Conservation (phyloP, 495 filamentous ascomycete species). For the Penicillium antarcticum region DNA sequence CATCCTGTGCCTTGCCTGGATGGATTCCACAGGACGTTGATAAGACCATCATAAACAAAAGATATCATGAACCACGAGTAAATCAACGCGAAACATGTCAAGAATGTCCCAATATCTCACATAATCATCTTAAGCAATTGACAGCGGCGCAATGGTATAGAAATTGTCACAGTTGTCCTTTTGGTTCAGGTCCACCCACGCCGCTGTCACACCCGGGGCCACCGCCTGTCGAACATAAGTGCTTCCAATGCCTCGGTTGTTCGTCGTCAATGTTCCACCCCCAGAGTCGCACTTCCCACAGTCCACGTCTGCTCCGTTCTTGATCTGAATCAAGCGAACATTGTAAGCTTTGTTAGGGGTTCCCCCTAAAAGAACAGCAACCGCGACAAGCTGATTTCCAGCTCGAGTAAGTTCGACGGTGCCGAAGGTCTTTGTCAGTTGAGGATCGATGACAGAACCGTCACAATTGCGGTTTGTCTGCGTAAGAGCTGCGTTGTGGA, state of each 20-base stretch:
- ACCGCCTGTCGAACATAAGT: neutral
- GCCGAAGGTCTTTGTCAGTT: neutral
- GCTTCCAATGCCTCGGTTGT: neutral
- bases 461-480: neutral
- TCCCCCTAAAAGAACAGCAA: neutral
- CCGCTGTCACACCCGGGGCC: neutral
- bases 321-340: neutral
- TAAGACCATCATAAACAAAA: too few species aligned
- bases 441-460: neutral
- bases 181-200: neutral
- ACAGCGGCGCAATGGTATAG: neutral
- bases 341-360: neutral
- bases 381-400: neutral
- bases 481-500: neutral
- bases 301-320: neutral
- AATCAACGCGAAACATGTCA: too few species aligned
- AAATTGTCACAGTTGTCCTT: neutral
- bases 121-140: neutral
- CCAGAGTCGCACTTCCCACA: neutral
- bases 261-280: neutral
- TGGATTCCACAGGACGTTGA: too few species aligned
- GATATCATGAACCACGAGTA: too few species aligned
- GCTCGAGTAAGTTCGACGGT: neutral
- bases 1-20: too few species aligned
- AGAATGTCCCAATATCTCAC: too few species aligned